Conservation (phyloP, 1,139 yeast genomes). For the Blastobotrys capitulatus region DNA sequence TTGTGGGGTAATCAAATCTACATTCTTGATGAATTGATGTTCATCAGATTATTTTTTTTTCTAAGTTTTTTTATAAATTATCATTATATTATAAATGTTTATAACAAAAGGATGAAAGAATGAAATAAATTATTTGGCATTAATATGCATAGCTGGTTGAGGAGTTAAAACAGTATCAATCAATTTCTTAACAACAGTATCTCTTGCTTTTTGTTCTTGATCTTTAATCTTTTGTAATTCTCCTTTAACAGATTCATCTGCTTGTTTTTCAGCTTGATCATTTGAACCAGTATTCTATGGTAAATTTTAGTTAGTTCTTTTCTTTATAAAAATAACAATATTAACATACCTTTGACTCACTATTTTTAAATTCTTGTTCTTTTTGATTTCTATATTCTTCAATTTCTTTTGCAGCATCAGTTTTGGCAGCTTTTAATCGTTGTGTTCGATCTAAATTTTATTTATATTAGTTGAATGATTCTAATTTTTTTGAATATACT, state of each 20-base stretch:
- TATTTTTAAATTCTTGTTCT: constrained; percentile 72
- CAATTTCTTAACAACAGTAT: constrained; percentile 65
- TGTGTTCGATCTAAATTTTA: constrained; percentile 55
- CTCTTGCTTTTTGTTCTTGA: constrained; percentile 58
- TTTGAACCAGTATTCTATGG: constrained; percentile 63
- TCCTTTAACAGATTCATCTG: constrained; percentile 44
- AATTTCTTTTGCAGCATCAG: constrained; percentile 87
- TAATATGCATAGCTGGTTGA: constrained; percentile 34
- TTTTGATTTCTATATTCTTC: constrained; percentile 79
- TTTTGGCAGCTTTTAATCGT: constrained; percentile 88
- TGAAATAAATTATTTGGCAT: constrained; percentile 40
- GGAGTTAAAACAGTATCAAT: constrained; percentile 78
- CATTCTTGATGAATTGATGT: no score
- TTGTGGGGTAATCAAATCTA: no score
- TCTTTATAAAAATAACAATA: background rate
- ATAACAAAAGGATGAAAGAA: no score
- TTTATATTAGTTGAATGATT: background rate
- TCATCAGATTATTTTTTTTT: no score
- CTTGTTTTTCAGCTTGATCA: constrained; percentile 64
- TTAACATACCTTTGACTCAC: constrained; percentile 41
- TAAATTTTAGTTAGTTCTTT: background rate
- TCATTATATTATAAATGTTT: no score
- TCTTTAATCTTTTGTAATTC: constrained; percentile 53
- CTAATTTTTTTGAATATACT: constrained; percentile 20
- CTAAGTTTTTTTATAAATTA: no score